phyloP scores from a whole-genome alignment of 2,329 filamentous ascomycete species.

The Fusarium tricinctum region DNA sequence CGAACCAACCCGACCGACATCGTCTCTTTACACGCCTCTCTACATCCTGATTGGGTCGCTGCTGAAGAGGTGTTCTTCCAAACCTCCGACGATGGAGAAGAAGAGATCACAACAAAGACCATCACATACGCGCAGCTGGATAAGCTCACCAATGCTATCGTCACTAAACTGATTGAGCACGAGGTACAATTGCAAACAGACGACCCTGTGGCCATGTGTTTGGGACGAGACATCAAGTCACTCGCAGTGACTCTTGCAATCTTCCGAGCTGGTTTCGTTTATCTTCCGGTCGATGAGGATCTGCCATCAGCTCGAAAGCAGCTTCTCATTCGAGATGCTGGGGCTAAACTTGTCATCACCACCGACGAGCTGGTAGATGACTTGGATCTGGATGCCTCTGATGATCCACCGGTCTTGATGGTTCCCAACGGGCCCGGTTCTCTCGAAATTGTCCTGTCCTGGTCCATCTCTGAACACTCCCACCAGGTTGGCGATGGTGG shows the following conservation, averaged over 20 bases:
- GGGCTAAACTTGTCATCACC: slow-evolving; percentile 17
- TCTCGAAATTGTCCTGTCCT: fast-evolving
- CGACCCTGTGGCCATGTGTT: slow-evolving; percentile 17
- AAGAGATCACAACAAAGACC: slow-evolving; percentile 1
- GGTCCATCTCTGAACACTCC: not conserved
- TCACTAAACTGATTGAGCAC: not conserved
- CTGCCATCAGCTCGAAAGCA: slow-evolving; percentile 17
- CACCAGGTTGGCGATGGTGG: not conserved
- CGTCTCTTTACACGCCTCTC: not conserved
- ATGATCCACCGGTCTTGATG: not conserved
- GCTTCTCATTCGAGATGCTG: slow-evolving; percentile 23
- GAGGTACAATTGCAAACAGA: not conserved
- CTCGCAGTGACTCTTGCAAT: slow-evolving; percentile 25
- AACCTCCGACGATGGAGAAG: not conserved
- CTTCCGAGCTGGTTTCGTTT: slow-evolving; percentile 14
- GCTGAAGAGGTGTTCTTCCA: slow-evolving; percentile 18
- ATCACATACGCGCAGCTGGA: slow-evolving; percentile 17
- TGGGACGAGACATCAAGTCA: slow-evolving; percentile 22
- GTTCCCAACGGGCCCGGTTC: not conserved
- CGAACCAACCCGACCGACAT: not conserved
- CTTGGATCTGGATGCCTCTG: not conserved
- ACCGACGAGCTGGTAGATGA: not conserved
- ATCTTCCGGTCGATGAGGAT: slow-evolving; percentile 21
- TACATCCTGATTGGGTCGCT: slow-evolving; percentile 27
- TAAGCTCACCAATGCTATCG: slow-evolving; percentile 6